Conservation (phyloP, 1,284 basidiomycete genomes). For the Mycena sp. region DNA sequence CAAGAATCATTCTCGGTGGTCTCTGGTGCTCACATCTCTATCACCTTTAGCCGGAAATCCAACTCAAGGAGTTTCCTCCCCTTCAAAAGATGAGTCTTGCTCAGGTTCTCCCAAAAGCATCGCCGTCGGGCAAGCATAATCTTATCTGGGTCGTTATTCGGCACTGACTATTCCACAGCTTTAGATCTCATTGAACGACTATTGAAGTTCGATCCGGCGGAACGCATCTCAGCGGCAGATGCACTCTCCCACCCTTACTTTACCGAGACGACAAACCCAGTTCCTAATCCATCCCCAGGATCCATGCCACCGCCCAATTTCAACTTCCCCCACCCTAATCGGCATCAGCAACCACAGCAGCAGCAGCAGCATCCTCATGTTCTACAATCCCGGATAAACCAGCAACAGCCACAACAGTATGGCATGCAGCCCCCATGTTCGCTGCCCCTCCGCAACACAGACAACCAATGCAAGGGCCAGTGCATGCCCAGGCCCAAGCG, state of each 20-base stretch:
- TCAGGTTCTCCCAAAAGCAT: constrained; percentile 92
- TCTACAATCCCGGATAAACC: constrained; percentile 17
- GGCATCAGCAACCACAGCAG: constrained; percentile 19
- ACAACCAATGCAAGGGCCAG: constrained; percentile 25
- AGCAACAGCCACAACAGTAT: constrained; percentile 15
- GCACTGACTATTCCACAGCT: constrained; percentile 58
- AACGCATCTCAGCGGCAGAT: constrained; percentile 92
- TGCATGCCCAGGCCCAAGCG: constrained; percentile 16
- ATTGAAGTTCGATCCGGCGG: constrained; percentile 95
- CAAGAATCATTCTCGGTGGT: not conserved
- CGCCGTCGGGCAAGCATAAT: constrained; percentile 75
- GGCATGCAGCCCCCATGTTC: constrained; percentile 24
- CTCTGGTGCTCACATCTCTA: not conserved
- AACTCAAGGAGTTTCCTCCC: constrained; percentile 87
- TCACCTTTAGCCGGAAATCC: constrained; percentile 84
- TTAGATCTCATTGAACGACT: constrained; percentile 95
- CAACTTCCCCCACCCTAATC: constrained; percentile 25
- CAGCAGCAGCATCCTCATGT: constrained; percentile 19
- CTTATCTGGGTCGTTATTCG: not conserved
- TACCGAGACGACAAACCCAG: constrained; percentile 62
- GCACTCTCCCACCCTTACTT: constrained; percentile 97
- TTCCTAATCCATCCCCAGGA: constrained; percentile 56
- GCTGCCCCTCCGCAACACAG: constrained; percentile 34
- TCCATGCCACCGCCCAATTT: constrained; percentile 63
- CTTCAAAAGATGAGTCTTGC: constrained; percentile 92